Evolutionary conservation across 192 early-diverging fungal genomes (phyloP).

Genomic region (Backusella mclennaniae): DNA sequence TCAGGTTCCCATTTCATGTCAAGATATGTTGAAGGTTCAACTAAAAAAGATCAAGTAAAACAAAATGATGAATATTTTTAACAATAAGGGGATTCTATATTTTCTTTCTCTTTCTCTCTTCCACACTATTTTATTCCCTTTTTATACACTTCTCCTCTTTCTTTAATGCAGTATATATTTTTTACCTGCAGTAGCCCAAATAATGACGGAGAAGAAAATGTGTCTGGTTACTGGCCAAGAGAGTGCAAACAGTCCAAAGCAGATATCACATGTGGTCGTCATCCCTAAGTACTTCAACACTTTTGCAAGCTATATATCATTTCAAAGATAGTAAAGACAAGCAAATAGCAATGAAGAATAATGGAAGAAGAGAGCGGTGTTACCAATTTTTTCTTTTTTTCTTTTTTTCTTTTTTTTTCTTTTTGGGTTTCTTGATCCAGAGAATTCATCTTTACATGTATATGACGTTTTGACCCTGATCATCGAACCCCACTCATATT

Average conservation of each 20-base stretch:
- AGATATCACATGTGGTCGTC: constrained; percentile 60
- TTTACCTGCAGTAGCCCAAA: constrained; percentile 49
- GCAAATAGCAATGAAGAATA: background rate
- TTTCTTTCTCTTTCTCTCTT: background rate
- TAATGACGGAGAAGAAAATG: constrained; percentile 63
- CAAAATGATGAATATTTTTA: background rate
- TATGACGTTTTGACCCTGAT: background rate
- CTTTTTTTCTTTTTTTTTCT: background rate
- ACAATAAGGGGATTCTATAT: background rate
- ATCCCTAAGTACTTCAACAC: constrained; percentile 71
- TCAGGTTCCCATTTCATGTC: constrained; percentile 61
- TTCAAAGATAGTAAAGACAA: background rate
- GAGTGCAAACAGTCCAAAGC: constrained; percentile 74
- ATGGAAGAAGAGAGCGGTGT: background rate
- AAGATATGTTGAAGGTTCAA: constrained; percentile 44
- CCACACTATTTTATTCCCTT: background rate
- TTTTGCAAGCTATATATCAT: constrained; percentile 61
- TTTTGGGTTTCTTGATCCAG: background rate
- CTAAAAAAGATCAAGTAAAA: constrained; percentile 7
- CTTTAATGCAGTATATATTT: background rate
- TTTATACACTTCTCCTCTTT: background rate
- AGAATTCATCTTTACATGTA: background rate
- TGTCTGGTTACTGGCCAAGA: constrained; percentile 84
- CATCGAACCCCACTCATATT: background rate
- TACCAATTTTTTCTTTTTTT: background rate